Conservation (phyloP, 257 asterid species). For the Solanum chiquidenum region DNA sequence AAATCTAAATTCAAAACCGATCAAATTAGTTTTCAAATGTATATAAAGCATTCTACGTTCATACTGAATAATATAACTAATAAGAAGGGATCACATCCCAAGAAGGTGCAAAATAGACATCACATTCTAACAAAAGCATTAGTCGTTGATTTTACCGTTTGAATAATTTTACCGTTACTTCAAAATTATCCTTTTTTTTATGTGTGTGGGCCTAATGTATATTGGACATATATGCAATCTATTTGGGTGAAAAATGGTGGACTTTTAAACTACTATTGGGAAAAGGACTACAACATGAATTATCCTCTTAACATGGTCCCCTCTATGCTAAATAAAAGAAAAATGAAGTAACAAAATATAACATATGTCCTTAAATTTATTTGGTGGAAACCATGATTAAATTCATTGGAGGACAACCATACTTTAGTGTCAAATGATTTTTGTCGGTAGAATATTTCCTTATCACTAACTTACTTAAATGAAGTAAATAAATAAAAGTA, state of each 20-base stretch:
- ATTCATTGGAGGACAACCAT: neutral
- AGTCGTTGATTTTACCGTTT: neutral
- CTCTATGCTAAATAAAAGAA: neutral
- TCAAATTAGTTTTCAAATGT: neutral
- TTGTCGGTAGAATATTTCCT: slow-evolving; percentile 1
- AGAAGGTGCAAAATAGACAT: neutral
- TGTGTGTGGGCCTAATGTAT: neutral
- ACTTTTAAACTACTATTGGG: neutral
- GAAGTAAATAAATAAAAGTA: neutral
- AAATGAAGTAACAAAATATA: neutral
- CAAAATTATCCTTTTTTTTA: neutral
- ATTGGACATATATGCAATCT: neutral
- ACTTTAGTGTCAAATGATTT: neutral
- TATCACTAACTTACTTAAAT: neutral
- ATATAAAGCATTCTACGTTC: neutral
- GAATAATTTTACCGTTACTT: neutral
- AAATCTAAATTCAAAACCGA: slow-evolving; percentile 34
- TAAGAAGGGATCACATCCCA: neutral
- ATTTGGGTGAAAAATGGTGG: neutral
- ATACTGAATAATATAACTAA: neutral
- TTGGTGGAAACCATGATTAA: neutral
- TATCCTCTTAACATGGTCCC: neutral
- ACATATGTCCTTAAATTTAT: neutral
- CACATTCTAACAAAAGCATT: neutral
- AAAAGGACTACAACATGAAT: neutral